These are phyloP conservation scores for Auricularia sp. DNA, from an alignment of 768 basidiomycete species.

Conservation along the genomic window DNA sequence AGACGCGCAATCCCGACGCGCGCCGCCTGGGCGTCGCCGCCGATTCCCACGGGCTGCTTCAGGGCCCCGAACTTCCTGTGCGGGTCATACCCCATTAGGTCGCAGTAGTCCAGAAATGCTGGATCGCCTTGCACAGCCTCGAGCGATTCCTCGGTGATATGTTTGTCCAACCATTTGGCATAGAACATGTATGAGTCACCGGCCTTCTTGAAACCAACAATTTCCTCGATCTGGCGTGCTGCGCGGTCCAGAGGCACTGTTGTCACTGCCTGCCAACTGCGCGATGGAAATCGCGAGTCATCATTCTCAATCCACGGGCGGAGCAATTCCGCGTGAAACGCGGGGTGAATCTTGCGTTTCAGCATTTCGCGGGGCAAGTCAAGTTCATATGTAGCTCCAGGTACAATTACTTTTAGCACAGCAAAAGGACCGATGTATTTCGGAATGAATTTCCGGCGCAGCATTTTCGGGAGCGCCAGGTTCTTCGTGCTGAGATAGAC, in stretches of 20 bases:
- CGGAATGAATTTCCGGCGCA: slow-evolving; percentile 25
- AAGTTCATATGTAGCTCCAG: slow-evolving; percentile 16
- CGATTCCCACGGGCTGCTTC: too few relatives aligned
- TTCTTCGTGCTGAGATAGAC: slow-evolving; percentile 30
- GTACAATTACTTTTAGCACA: slow-evolving; percentile 11
- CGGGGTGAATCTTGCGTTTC: slow-evolving; percentile 12
- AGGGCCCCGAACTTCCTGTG: not conserved
- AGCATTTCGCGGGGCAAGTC: slow-evolving; percentile 17
- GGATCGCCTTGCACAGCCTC: not conserved
- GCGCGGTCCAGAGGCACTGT: too few relatives aligned
- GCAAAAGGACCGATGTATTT: slow-evolving; percentile 31
- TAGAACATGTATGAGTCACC: too few relatives aligned
- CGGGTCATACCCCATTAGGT: not conserved
- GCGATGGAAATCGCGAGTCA: slow-evolving; percentile 24
- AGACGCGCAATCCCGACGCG: too few relatives aligned
- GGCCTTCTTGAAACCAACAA: too few relatives aligned
- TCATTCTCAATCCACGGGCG: slow-evolving; percentile 25
- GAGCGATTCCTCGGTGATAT: not conserved
- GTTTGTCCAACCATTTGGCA: too few relatives aligned
- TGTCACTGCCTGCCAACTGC: not conserved
- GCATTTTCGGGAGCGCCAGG: slow-evolving; percentile 22
- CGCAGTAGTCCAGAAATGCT: not conserved
- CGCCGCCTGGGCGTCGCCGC: too few relatives aligned
- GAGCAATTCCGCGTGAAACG: slow-evolving; percentile 27
- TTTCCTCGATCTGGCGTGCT: too few relatives aligned